Conservation (phyloP, 345 rosid species). For the Citrus trifoliata region DNA sequence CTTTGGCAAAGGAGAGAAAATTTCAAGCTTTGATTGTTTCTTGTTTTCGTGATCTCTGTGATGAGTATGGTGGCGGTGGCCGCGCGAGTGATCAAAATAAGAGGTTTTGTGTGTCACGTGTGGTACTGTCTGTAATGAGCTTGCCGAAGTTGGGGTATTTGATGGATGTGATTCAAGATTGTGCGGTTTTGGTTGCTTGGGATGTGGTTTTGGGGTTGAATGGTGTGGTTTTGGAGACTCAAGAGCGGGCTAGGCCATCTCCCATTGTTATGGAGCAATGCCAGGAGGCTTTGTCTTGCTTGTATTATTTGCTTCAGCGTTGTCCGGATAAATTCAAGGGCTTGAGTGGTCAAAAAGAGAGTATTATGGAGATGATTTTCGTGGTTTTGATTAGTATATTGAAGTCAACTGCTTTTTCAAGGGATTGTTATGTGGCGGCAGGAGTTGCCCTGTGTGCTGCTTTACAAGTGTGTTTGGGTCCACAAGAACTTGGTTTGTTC, state of each 20-base stretch:
- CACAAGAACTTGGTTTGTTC: constrained; percentile 66
- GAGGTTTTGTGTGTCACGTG: constrained; percentile 77
- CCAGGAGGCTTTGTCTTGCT: constrained; percentile 87
- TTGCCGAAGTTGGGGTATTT: constrained; percentile 85
- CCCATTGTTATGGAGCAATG: constrained; percentile 94
- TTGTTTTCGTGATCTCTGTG: constrained; percentile 63
- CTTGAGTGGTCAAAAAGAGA: constrained; percentile 27
- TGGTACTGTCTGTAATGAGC: constrained; percentile 77
- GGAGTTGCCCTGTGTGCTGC: constrained; percentile 90
- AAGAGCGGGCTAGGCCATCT: constrained; percentile 72
- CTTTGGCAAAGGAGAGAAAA: constrained; percentile 53
- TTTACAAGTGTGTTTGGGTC: constrained; percentile 68
- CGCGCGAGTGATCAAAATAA: constrained; percentile 28
- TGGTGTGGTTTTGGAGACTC: constrained; percentile 52
- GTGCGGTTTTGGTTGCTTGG: constrained; percentile 65
- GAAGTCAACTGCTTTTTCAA: constrained; percentile 61
- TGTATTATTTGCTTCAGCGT: constrained; percentile 88
- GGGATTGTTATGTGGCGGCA: constrained; percentile 93
- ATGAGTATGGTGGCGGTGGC: constrained; percentile 42
- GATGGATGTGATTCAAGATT: constrained; percentile 67
- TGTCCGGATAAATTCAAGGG: constrained; percentile 56
- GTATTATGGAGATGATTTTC: constrained; percentile 53
- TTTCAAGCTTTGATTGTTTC: constrained; percentile 41
- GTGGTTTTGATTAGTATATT: constrained; percentile 56
- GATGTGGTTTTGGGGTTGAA: constrained; percentile 72